phyloP scores from a whole-genome alignment of 1,284 basidiomycete species.

The Tilletia walkeri region DNA sequence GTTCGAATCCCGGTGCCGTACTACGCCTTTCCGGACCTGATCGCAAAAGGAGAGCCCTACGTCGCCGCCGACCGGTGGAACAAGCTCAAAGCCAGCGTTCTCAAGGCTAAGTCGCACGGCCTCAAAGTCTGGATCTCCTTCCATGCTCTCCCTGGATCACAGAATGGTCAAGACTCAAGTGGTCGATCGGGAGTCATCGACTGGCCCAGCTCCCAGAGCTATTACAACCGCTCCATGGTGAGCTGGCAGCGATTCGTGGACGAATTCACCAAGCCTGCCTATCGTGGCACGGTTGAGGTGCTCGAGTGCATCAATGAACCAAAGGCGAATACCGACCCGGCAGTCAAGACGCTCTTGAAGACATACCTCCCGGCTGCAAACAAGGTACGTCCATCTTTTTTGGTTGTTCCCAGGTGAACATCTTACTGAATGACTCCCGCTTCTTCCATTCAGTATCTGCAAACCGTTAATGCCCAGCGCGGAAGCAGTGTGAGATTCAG shows the following conservation, averaged over 20 bases:
- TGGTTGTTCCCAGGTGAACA: too few species aligned
- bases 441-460: background rate
- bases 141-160: constrained; percentile 16
- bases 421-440: too few species aligned
- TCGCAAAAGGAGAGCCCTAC: constrained; percentile 3
- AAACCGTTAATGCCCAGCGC: background rate
- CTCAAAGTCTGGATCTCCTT: constrained; percentile 22
- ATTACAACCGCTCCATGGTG: background rate
- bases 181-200: background rate
- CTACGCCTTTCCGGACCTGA: constrained; percentile 18
- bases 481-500: constrained; percentile 9
- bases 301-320: constrained; percentile 20
- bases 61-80: constrained; percentile 16
- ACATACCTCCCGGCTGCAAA: constrained; percentile 20
- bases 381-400: too few species aligned
- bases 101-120: constrained; percentile 5
- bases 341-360: constrained; percentile 18
- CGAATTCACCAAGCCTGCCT: constrained; percentile 16
- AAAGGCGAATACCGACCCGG: constrained; percentile 12
- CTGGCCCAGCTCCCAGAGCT: constrained; percentile 2
- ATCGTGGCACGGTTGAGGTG: constrained; percentile 17
- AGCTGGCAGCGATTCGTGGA: constrained; percentile 14
- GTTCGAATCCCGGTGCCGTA: constrained; percentile 18
- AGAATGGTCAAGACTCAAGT: constrained; percentile 17
- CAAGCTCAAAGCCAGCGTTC: constrained; percentile 19